These are phyloP conservation scores for Pelargonium citronellum DNA, from an alignment of 441 rosid species.

Conservation along the genomic window DNA sequence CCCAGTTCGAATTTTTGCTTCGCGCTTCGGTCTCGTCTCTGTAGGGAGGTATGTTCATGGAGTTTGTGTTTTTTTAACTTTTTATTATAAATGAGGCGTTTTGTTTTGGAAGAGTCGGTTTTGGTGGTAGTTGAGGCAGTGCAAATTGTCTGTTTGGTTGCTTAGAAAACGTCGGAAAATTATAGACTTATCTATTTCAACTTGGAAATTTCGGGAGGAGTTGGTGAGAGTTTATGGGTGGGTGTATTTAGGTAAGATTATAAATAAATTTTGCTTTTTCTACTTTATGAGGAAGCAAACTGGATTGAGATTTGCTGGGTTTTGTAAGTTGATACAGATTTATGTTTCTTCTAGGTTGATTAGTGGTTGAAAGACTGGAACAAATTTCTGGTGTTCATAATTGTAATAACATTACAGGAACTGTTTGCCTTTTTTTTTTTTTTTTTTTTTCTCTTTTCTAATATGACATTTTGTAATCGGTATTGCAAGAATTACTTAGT, in stretches of 20 bases:
- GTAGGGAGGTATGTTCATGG: neutral
- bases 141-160: conserved; percentile 22
- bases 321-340: conserved; percentile 21
- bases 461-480: too few relatives aligned
- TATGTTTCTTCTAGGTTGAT: conserved; percentile 21
- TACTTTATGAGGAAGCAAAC: neutral
- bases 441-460: too few relatives aligned
- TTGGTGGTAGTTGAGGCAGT: neutral
- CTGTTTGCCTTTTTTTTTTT: neutral
- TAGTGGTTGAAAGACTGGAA: neutral
- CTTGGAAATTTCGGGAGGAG: too few relatives aligned
- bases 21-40: neutral
- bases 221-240: conserved; percentile 15
- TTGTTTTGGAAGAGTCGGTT: conserved; percentile 11
- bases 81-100: too few relatives aligned
- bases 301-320: conserved; percentile 23
- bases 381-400: neutral
- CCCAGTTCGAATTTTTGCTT: conserved; percentile 2
- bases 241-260: neutral
- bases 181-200: conserved; percentile 4
- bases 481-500: too few relatives aligned
- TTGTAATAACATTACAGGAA: neutral
- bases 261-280: conserved; percentile 7
- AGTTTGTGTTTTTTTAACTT: neutral
- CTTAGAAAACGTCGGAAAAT: conserved; percentile 22